Percentiles rank a stretch among this genome's conserved stretches.
Conservation (phyloP, 164 flowering plant species). For the Litsea cubeba region DNA sequence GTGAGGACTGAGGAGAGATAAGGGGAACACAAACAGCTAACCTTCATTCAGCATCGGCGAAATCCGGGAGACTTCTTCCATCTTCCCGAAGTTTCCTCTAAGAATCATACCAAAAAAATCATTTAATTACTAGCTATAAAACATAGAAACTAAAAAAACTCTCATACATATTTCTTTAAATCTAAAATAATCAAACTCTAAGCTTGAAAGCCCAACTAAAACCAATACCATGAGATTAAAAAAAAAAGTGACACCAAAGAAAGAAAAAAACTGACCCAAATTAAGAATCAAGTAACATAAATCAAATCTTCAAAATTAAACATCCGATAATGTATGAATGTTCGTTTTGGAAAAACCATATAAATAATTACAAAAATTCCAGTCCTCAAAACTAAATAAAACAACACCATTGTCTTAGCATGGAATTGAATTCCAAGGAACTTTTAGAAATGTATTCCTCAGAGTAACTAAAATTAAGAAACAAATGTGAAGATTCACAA, state of each 20-base stretch:
- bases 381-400: too few relatives aligned
- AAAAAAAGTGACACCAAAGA: background rate
- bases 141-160: background rate
- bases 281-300: too few relatives aligned
- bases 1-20: background rate
- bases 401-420: too few relatives aligned
- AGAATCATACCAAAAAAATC: slow-evolving; percentile 4
- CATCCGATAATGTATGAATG: too few relatives aligned
- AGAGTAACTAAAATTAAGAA: too few relatives aligned
- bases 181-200: background rate
- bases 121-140: background rate
- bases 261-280: too few relatives aligned
- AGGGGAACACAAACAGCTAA: slow-evolving; percentile 19
- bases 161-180: background rate
- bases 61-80: slow-evolving; percentile 76
- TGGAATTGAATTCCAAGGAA: too few relatives aligned
- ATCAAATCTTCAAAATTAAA: too few relatives aligned
- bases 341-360: too few relatives aligned
- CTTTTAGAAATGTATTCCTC: too few relatives aligned
- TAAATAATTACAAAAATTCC: too few relatives aligned
- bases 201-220: background rate
- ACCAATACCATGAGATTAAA: background rate
- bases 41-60: slow-evolving; percentile 92
- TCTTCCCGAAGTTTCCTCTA: slow-evolving; percentile 76
- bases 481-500: too few relatives aligned